Evolutionary conservation across 345 rosid genomes (phyloP).

Genomic region (Rubroshorea leprosula): DNA sequence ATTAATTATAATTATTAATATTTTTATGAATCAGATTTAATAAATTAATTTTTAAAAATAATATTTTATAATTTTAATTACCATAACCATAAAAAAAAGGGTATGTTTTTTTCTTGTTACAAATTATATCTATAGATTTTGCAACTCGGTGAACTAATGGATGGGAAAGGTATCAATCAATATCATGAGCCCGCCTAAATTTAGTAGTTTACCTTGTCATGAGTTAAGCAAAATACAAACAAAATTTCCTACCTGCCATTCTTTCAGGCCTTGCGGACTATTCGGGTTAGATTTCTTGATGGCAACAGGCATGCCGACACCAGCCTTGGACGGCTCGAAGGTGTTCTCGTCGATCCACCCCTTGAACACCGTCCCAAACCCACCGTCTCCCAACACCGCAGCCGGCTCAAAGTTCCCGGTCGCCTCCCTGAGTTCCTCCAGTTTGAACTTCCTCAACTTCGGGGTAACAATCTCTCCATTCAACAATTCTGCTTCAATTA

Average conservation of each 20-base stretch:
- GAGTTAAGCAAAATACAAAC: too few species aligned
- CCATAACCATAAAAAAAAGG: too few species aligned
- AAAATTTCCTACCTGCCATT: constrained; percentile 57
- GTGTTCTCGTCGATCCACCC: constrained; percentile 77
- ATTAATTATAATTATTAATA: too few species aligned
- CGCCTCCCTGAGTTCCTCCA: constrained; percentile 49
- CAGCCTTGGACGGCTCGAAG: constrained; percentile 49
- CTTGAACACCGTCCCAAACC: constrained; percentile 80
- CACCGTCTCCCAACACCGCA: constrained; percentile 78
- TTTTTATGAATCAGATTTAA: too few species aligned
- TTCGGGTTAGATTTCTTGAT: constrained; percentile 79
- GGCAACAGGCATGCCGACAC: constrained; percentile 73
- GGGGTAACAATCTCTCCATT: constrained; percentile 21
- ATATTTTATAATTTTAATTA: too few species aligned
- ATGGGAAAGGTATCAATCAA: too few species aligned
- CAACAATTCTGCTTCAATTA: constrained; percentile 1
- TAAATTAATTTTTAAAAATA: too few species aligned
- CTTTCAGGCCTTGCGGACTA: constrained; percentile 62
- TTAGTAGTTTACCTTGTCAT: too few species aligned
- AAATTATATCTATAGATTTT: too few species aligned
- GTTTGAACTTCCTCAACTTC: constrained; percentile 47
- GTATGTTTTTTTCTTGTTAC: too few species aligned
- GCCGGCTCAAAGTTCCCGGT: constrained; percentile 77
- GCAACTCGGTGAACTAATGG: too few species aligned
- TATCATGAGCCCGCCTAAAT: too few species aligned